Base-by-base conservation (phyloP, 2,329 filamentous ascomycete genomes). In the Arthrobotrys sphaeroides region DNA sequence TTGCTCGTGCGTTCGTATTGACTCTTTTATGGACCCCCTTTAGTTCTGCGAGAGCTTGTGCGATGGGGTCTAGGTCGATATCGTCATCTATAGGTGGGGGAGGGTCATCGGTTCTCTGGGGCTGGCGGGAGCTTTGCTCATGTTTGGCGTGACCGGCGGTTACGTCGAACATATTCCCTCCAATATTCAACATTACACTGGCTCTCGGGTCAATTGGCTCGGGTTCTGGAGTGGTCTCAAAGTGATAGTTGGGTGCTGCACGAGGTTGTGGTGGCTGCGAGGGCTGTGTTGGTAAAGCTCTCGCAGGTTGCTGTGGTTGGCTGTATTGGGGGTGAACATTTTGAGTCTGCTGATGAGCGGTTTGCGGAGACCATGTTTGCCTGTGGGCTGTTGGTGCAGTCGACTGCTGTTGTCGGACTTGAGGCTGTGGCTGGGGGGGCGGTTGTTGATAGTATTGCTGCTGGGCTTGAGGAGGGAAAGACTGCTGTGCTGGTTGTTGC, bases 161-260 rank as follows among this genome's bases (percentile, higher is more conserved):
- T 7, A 99, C 94, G 68, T 96, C 90, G 80, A 99, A 97, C 9
- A 99, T 93, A 80, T 99, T 99, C 80, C 96, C 93, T 5, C 95
- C 95, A 65, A 99, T 88, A 80, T 97, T 97, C 26, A 99, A 86
- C 76, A 96, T 94, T 79, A 98, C 90, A 81, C 91, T 97, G 40
- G 94, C 93, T 77, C 95, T 90, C 67, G 94, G 94, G 81, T 97
- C 95, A 38, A 95, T 94, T 0, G 91, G 91, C 62, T 96, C 92
- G 2, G 92, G 93, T 80, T 93, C 96, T 12, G 84, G 72, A 1
- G 72, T 75, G 5, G 51, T 31, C 33, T 75, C 72, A 18, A 75
- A 75, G 16, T 57, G 57, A 18, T 75, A 75, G 43, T 75, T 75
- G 84, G 40, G 86, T 84, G 7, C 82, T 79, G 12, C n/a, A 7